Base-by-base conservation (phyloP, 2,329 filamentous ascomycete genomes). In the Monosporascus sp. region DNA sequence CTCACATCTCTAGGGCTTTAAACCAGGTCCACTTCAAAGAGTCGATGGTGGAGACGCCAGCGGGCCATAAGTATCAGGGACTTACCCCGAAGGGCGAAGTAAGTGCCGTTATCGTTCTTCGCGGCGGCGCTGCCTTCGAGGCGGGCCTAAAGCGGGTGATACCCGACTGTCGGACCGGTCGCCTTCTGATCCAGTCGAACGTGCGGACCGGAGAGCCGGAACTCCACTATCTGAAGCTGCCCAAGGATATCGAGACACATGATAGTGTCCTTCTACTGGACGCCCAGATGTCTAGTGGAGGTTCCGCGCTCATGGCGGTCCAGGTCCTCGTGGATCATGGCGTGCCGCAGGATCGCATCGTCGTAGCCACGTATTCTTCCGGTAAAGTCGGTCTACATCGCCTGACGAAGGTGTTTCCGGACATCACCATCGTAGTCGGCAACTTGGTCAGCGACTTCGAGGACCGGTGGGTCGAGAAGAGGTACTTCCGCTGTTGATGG, bases 321-420 rank as follows among this genome's bases (percentile, higher is more conserved):
- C 88, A 94, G 66, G 90, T 97, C n/a, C 76, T 99, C 51, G 85
- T 96, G 17, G 94, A 99, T 69, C 92, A 97, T 66, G 94, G 94
- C 11, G 92, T 97, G 7, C 75, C 83, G 6, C 86, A 94, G 66
- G 83, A 90, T 46, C 86, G 81, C 59, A 96, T 99, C 59, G 90
- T 97, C 36, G 87, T 97, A 68, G 92, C 96, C 40, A 96, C 93
- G 3, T 97, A 95, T 68, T 88, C 91, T 59, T 93, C 92, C 3
- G 93, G 93, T 8, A 85, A 85, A 59, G 84, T 90, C 62, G 94
- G 92, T 1, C 70, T 97, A 57, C 91, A 94, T 66, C 81, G 94
- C 58, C 74, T 99, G 63, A 88, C 90, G 56, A 90, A 87, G 53
- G 94, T 96, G 3, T 99, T 94, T 64, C 91, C 94, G 0, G 85